Conservation (phyloP, 2,329 filamentous ascomycete species). For the Curvularia verruculosa region DNA sequence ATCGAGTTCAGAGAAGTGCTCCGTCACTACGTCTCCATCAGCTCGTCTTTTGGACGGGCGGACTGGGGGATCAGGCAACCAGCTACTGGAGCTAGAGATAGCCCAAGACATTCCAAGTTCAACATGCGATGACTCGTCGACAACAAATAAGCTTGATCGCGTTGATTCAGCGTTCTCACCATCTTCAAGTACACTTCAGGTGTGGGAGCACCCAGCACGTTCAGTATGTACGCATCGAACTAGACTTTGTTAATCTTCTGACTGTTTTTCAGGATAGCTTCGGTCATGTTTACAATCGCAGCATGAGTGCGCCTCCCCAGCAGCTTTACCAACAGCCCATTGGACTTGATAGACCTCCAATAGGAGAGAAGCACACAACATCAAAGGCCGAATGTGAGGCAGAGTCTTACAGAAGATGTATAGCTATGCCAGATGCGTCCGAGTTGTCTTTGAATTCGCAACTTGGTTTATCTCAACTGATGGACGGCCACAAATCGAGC, state of each 20-base stretch:
- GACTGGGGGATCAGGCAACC: constrained; percentile 10
- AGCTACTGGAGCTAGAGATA: constrained; percentile 14
- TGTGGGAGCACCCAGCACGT: constrained; percentile 31
- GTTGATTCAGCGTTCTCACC: constrained; percentile 33
- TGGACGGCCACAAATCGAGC: background rate
- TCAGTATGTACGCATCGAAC: constrained; percentile 31
- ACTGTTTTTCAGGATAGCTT: constrained; percentile 29
- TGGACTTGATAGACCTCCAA: constrained; percentile 11
- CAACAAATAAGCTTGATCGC: constrained; percentile 26
- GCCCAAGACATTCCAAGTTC: constrained; percentile 29
- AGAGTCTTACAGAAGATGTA: constrained; percentile 17
- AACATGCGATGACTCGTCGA: constrained; percentile 12
- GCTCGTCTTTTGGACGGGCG: constrained; percentile 14
- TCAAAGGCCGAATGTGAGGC: background rate
- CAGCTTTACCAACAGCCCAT: too few relatives aligned
- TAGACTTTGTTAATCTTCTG: constrained; percentile 10
- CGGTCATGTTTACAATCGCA: constrained; percentile 29
- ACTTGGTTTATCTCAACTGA: constrained; percentile 23
- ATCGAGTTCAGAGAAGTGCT: constrained; percentile 14
- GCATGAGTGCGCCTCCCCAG: constrained; percentile 27
- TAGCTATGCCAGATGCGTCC: constrained; percentile 24
- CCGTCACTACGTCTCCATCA: background rate
- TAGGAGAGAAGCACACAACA: background rate
- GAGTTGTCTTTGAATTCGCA: constrained; percentile 34
- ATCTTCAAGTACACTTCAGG: constrained; percentile 25